These are phyloP conservation scores for Serpula lacrymans DNA, from an alignment of 768 basidiomycete genomes.

Conservation along the genomic window DNA sequence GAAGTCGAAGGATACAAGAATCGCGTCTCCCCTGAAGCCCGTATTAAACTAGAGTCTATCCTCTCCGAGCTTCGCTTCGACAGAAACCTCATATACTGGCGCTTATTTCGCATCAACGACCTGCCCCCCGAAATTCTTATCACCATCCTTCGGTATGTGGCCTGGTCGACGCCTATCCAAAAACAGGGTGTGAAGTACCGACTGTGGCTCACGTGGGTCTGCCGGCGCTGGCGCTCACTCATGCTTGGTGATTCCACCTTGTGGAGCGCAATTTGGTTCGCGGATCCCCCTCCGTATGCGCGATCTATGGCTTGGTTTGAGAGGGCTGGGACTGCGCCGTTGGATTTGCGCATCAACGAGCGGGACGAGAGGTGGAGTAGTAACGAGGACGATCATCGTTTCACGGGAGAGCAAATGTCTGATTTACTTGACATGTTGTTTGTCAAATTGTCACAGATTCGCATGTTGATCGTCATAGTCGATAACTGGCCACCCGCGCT, in stretches of 20 bases:
- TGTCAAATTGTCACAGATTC: conserved; percentile 52
- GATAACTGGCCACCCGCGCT: conserved; percentile 54
- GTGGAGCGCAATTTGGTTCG: conserved; percentile 69
- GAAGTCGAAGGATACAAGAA: no score
- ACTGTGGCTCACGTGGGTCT: conserved; percentile 55
- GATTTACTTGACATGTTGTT: conserved; percentile 49
- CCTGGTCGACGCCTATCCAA: conserved; percentile 46
- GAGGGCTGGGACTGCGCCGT: conserved; percentile 48
- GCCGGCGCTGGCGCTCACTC: conserved; percentile 49
- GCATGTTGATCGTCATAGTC: conserved; percentile 56
- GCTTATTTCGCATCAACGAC: conserved; percentile 54
- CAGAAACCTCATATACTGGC: conserved; percentile 29
- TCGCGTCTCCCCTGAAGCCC: conserved; percentile 16
- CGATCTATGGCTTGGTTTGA: conserved; percentile 56
- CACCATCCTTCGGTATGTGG: conserved; percentile 59
- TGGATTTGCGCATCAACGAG: conserved; percentile 65
- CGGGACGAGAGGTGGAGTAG: conserved; percentile 20
- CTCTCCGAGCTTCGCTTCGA: conserved; percentile 17
- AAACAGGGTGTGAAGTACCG: conserved; percentile 36
- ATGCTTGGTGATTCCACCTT: conserved; percentile 47
- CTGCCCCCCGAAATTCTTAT: conserved; percentile 64
- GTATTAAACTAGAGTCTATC: conserved; percentile 8
- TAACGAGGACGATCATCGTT: conserved; percentile 22
- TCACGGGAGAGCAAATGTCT: conserved; percentile 43
- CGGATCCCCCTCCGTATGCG: conserved; percentile 45